These are phyloP conservation scores for Berberis thunbergii DNA, from an alignment of 164 flowering plant genomes.

Conservation along the genomic window DNA sequence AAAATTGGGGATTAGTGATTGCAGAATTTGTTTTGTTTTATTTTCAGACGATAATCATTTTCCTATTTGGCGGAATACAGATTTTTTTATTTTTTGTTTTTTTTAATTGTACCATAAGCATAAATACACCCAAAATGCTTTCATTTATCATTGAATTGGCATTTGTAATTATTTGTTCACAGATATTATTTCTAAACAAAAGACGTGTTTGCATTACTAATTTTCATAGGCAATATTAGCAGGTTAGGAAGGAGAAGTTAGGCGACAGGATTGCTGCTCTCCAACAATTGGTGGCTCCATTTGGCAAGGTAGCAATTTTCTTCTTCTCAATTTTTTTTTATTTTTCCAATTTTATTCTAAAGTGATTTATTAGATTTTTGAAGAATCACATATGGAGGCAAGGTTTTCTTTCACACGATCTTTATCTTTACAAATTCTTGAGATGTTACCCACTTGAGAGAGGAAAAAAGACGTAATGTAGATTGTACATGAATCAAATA, in stretches of 20 bases:
- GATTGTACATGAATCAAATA: too few species aligned
- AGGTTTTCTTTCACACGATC: too few species aligned
- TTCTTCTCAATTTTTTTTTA: constrained; percentile 1
- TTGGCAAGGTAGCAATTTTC: constrained; percentile 62
- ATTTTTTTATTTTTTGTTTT: neutral
- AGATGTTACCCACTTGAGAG: too few species aligned
- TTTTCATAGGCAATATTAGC: constrained; percentile 5
- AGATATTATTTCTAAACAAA: too few species aligned
- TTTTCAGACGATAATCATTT: too few species aligned
- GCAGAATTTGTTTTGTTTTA: too few species aligned
- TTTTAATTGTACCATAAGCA: neutral
- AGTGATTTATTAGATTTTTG: neutral
- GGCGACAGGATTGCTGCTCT: constrained; percentile 95
- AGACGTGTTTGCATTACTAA: too few species aligned
- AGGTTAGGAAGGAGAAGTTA: constrained; percentile 90
- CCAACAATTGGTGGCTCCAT: constrained; percentile 91
- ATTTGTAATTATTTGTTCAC: too few species aligned
- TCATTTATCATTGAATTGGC: too few species aligned
- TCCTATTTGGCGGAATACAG: too few species aligned
- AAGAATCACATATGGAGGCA: neutral
- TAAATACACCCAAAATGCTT: neutral
- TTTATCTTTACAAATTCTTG: too few species aligned
- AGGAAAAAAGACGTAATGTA: too few species aligned
- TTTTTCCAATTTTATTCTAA: neutral
- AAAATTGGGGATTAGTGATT: neutral